Conservation (phyloP, 1,139 yeast genomes). For the Sugiyamaella sp. region DNA sequence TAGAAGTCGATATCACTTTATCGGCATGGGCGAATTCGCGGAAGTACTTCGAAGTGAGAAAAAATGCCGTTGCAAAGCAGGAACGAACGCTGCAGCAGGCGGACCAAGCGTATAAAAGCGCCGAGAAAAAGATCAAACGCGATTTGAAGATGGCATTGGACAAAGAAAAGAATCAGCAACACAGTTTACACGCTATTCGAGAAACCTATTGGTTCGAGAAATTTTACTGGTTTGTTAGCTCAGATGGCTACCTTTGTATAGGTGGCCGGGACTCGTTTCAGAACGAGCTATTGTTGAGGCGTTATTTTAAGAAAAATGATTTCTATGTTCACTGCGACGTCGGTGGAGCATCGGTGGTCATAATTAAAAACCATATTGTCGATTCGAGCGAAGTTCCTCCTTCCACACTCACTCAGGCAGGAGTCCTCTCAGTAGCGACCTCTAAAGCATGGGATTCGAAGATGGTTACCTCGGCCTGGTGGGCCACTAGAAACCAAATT, state of each 20-base stretch:
- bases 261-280: slow-evolving; percentile 89
- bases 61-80: slow-evolving; percentile 76
- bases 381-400: slow-evolving; percentile 69
- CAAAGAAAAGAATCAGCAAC: slow-evolving; percentile 54
- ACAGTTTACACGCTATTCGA: slow-evolving; percentile 62
- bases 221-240: slow-evolving; percentile 87
- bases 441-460: slow-evolving; percentile 91
- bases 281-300: slow-evolving; percentile 77
- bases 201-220: slow-evolving; percentile 91
- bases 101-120: slow-evolving; percentile 76
- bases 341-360: slow-evolving; percentile 73
- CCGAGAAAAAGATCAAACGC: slow-evolving; percentile 74
- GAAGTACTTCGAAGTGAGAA: slow-evolving; percentile 78
- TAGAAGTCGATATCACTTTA: slow-evolving; percentile 65
- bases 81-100: slow-evolving; percentile 81
- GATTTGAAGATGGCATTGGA: slow-evolving; percentile 72
- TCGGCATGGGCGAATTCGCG: slow-evolving; percentile 93
- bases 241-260: slow-evolving; percentile 83
- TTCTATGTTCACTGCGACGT: slow-evolving; percentile 73
- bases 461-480: slow-evolving; percentile 82
- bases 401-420: slow-evolving; percentile 86
- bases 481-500: slow-evolving; percentile 64
- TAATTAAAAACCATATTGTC: slow-evolving; percentile 67
- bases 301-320: slow-evolving; percentile 74
- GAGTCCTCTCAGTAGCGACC: slow-evolving; percentile 71